Conservation (phyloP, 1,284 basidiomycete species). For the Rhodotorula sp. region DNA sequence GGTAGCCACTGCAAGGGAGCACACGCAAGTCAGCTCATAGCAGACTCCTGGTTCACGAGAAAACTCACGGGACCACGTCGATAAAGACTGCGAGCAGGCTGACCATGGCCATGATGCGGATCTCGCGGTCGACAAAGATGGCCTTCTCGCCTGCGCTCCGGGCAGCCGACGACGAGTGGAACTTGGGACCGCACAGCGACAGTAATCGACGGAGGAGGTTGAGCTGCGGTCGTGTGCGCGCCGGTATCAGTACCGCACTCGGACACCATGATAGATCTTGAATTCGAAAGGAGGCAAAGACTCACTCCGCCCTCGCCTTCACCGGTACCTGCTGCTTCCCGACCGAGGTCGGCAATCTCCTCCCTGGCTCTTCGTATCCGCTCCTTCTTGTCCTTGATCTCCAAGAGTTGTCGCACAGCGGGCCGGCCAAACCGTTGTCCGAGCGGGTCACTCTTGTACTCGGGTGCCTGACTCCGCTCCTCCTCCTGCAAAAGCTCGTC, state of each 20-base stretch:
- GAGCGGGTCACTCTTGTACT: conserved; percentile 41
- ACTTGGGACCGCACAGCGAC: conserved; percentile 71
- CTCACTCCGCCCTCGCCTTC: conserved; percentile 44
- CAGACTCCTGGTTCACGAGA: no score
- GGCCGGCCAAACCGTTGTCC: conserved; percentile 44
- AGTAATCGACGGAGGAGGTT: conserved; percentile 80
- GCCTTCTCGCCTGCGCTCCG: conserved; percentile 57
- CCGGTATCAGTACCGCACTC: conserved; percentile 28
- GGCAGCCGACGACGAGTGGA: conserved; percentile 60
- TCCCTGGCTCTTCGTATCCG: conserved; percentile 56
- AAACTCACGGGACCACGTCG: conserved; percentile 88
- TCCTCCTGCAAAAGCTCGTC: conserved; percentile 22
- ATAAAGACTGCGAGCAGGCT: conserved; percentile 93
- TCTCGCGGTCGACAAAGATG: conserved; percentile 71
- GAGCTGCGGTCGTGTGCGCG: conserved; percentile 56
- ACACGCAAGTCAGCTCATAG: no score
- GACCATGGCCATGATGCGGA: conserved; percentile 83
- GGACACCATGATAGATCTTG: conserved; percentile 5
- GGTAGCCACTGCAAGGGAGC: conserved; percentile 50
- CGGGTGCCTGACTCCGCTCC: conserved; percentile 13
- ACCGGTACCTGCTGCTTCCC: conserved; percentile 42
- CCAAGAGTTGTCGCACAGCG: conserved; percentile 82
- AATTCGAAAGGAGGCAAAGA: conserved; percentile 39
- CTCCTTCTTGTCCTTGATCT: conserved; percentile 71
- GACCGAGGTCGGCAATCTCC: conserved; percentile 62